phyloP scores from a whole-genome alignment of 768 basidiomycete species.

The Pleurotus eryngii region DNA sequence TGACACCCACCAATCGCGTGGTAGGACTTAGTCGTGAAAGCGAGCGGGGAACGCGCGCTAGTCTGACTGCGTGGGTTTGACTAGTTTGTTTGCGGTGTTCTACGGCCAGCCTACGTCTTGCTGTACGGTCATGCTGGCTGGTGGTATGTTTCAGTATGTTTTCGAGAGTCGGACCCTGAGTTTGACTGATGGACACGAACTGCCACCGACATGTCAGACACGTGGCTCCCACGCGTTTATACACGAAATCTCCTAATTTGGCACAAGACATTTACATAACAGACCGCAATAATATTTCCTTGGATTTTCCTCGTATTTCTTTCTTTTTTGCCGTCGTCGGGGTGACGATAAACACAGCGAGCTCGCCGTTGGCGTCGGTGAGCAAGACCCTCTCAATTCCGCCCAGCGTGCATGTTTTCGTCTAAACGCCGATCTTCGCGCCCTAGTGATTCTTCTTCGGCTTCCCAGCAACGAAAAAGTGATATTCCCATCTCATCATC shows the following conservation, averaged over 20 bases:
- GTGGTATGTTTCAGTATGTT: too few species aligned
- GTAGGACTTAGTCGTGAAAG: too few species aligned
- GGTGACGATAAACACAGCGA: slow-evolving; percentile 3
- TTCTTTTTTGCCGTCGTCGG: slow-evolving; percentile 5
- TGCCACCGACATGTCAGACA: not conserved
- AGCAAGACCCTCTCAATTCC: not conserved
- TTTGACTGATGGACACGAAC: not conserved
- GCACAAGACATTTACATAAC: not conserved
- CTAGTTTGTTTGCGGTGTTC: too few species aligned
- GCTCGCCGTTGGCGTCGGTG: slow-evolving; percentile 1
- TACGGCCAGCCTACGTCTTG: too few species aligned
- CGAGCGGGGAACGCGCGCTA: too few species aligned
- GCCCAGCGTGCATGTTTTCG: slow-evolving; percentile 16
- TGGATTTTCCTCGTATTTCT: not conserved
- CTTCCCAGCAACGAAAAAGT: slow-evolving; percentile 12
- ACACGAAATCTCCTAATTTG: not conserved
- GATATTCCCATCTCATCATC: slow-evolving; percentile 9
- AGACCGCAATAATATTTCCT: slow-evolving; percentile 2
- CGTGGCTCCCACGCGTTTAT: not conserved
- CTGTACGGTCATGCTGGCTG: too few species aligned
- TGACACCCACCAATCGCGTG: too few species aligned
- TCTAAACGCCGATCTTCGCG: slow-evolving; percentile 17
- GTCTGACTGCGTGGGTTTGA: too few species aligned
- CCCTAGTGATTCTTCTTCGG: slow-evolving; percentile 12
- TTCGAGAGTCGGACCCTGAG: too few species aligned